These are phyloP conservation scores for Agaricus blazei DNA, from an alignment of 768 basidiomycete genomes.

Conservation along the genomic window DNA sequence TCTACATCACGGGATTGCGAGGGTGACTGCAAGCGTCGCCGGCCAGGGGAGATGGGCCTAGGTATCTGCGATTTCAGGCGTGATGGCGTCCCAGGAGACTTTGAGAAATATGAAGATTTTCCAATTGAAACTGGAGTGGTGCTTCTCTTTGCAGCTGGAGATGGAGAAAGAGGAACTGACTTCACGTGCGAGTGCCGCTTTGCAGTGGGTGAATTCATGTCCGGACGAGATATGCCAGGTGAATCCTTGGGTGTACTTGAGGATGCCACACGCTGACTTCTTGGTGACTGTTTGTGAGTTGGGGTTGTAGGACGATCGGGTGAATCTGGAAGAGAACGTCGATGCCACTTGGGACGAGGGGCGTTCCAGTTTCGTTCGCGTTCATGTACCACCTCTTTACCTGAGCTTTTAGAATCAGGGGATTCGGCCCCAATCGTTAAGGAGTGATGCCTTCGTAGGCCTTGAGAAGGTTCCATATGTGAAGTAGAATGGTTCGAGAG, in stretches of 20 bases:
- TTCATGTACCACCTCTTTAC: slow-evolving; percentile 24
- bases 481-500: slow-evolving; percentile 29
- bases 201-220: background rate
- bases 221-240: background rate
- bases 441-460: slow-evolving; percentile 28
- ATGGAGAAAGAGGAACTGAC: slow-evolving; percentile 9
- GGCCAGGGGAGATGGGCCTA: background rate
- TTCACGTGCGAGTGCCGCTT: background rate
- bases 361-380: slow-evolving; percentile 72
- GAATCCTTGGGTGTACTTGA: background rate
- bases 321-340: slow-evolving; percentile 9
- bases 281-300: slow-evolving; percentile 6
- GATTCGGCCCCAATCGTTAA: slow-evolving; percentile 35
- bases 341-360: slow-evolving; percentile 53
- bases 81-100: background rate
- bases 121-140: background rate
- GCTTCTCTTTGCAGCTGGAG: slow-evolving; percentile 2
- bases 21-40: background rate
- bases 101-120: background rate
- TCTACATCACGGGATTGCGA: background rate
- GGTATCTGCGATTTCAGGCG: background rate
- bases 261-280: background rate
- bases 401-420: slow-evolving; percentile 29
- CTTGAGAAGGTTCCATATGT: slow-evolving; percentile 11
- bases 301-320: slow-evolving; percentile 13